These are phyloP conservation scores for Ilex paraguariensis DNA, from an alignment of 305 asterid species.

Conservation along the genomic window DNA sequence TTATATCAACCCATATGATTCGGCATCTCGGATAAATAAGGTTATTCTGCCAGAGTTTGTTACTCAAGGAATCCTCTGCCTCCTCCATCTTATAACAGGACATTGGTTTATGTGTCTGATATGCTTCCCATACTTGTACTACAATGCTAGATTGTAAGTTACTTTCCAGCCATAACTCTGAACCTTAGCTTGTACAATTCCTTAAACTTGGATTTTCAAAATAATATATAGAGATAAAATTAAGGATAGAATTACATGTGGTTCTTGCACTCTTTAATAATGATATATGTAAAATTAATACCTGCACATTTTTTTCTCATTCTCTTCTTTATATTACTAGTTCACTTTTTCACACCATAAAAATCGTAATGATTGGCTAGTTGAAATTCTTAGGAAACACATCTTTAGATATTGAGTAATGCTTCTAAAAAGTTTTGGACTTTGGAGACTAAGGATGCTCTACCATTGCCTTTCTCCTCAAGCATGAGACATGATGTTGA, in stretches of 20 bases:
- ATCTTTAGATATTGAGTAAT: no score
- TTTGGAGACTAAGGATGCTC: no score
- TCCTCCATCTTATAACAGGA: slow-evolving; percentile 67
- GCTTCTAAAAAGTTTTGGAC: no score
- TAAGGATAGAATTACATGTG: neutral
- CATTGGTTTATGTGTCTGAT: slow-evolving; percentile 77
- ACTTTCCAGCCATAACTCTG: neutral
- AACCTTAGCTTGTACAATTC: no score
- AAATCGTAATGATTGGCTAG: no score
- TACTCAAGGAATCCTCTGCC: slow-evolving; percentile 53
- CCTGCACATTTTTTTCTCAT: neutral
- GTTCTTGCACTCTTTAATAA: no score
- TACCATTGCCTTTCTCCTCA: no score
- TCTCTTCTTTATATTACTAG: neutral
- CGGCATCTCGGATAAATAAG: slow-evolving; percentile 65
- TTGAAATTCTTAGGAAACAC: no score
- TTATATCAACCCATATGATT: slow-evolving; percentile 78
- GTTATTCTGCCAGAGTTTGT: slow-evolving; percentile 70
- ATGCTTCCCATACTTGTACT: slow-evolving; percentile 64
- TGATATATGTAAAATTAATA: no score
- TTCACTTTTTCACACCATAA: neutral
- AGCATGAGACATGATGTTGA: no score
- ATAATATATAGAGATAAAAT: no score
- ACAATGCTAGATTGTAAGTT: slow-evolving; percentile 54
- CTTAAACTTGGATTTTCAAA: neutral